A percentile compares a stretch with the other conserved stretches of the same genome.
phyloP scores from a whole-genome alignment of 371 early-diverging fungal genomes.

The Mucor plumbeus region DNA sequence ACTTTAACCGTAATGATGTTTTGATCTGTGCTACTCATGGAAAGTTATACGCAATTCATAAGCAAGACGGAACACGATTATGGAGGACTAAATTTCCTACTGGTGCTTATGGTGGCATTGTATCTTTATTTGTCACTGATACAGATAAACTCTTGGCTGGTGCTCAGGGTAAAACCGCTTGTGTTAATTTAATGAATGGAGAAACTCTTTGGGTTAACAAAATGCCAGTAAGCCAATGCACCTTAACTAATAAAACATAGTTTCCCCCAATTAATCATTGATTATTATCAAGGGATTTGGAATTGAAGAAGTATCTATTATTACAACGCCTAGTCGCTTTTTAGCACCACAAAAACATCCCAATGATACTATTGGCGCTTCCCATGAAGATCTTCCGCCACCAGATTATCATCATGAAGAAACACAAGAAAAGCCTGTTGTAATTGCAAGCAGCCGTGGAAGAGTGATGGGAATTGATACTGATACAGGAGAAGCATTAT shows the following conservation, averaged over 20 bases:
- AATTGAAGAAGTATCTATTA: constrained; percentile 22
- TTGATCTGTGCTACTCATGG: constrained; percentile 22
- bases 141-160: constrained; percentile 28
- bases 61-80: constrained; percentile 8
- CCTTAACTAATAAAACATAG: neutral
- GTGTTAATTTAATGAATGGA: constrained; percentile 32
- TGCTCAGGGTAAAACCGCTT: constrained; percentile 28
- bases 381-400: neutral
- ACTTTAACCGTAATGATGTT: constrained; percentile 15
- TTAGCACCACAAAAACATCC: constrained; percentile 15
- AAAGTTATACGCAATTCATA: constrained; percentile 19
- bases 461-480: constrained; percentile 30
- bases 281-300: constrained; percentile 26
- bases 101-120: constrained; percentile 23
- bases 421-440: constrained; percentile 9
- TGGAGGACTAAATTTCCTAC: constrained; percentile 23
- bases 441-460: constrained; percentile 27
- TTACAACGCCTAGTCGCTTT: constrained; percentile 25
- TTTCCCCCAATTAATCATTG: neutral
- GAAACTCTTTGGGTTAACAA: constrained; percentile 35
- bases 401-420: constrained; percentile 13
- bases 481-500: constrained; percentile 28
- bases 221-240: constrained; percentile 35
- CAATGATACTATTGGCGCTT: neutral
- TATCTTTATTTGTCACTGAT: constrained; percentile 42